These are phyloP conservation scores for Mucor velutinosus DNA, from an alignment of 371 early-diverging fungal genomes.

Conservation along the genomic window DNA sequence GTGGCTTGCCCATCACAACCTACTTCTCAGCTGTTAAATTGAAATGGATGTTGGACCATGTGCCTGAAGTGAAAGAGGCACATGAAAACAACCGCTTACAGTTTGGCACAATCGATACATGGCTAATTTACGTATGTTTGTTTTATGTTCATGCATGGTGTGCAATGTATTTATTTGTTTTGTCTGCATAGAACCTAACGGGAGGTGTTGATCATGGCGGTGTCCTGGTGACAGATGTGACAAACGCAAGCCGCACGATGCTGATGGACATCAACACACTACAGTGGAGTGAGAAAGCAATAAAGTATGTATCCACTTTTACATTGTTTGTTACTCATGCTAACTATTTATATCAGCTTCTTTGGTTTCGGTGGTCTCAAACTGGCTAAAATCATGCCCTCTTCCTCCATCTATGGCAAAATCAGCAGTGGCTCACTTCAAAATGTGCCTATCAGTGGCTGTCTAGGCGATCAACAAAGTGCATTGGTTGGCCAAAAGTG, in stretches of 20 bases:
- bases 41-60: conserved; percentile 91
- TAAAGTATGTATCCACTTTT: conserved; percentile 46
- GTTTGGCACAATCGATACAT: conserved; percentile 94
- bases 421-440: conserved; percentile 58
- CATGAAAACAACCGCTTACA: conserved; percentile 38
- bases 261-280: conserved; percentile 87
- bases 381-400: conserved; percentile 86
- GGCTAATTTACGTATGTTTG: conserved; percentile 73
- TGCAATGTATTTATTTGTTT: conserved; percentile 65
- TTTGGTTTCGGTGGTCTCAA: conserved; percentile 32
- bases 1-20: conserved; percentile 92
- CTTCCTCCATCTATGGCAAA: conserved; percentile 82
- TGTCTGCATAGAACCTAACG: conserved; percentile 64
- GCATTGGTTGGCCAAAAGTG: conserved; percentile 96
- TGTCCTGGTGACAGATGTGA: conserved; percentile 88
- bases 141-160: neutral
- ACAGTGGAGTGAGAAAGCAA: conserved; percentile 79
- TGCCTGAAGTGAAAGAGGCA: conserved; percentile 61
- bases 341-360: conserved; percentile 47
- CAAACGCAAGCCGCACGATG: conserved; percentile 95
- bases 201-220: conserved; percentile 76
- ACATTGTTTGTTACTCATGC: neutral
- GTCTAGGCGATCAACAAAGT: conserved; percentile 96
- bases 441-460: conserved; percentile 80
- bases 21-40: conserved; percentile 95